phyloP scores from a whole-genome alignment of 192 early-diverging fungal species.

The Gonapodya sp. region DNA sequence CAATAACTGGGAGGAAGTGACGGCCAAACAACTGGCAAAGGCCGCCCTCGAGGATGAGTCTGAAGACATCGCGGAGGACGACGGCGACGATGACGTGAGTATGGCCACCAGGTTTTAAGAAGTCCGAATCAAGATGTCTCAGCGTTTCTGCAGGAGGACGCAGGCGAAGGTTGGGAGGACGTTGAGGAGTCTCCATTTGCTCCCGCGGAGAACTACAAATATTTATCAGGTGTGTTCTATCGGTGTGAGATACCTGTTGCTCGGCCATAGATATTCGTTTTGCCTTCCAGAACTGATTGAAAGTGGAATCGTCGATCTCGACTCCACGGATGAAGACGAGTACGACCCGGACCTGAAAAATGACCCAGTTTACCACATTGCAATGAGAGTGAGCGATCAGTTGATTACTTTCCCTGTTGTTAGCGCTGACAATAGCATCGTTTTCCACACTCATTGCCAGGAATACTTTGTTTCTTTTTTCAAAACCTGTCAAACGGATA shows the following conservation, averaged over 20 bases:
- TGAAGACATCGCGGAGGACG: slow-evolving; percentile 40
- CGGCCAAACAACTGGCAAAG: slow-evolving; percentile 39
- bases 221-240: slow-evolving; percentile 30
- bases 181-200: slow-evolving; percentile 35
- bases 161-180: slow-evolving; percentile 55
- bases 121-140: too few species aligned
- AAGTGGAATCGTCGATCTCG: slow-evolving; percentile 24
- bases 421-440: neutral
- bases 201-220: slow-evolving; percentile 32
- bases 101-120: too few species aligned
- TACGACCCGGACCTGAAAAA: slow-evolving; percentile 54
- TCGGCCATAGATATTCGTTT: slow-evolving; percentile 14
- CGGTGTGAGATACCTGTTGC: neutral
- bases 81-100: slow-evolving; percentile 40
- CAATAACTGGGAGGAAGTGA: slow-evolving; percentile 46
- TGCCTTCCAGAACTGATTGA: slow-evolving; percentile 18
- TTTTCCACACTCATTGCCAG: neutral
- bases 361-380: slow-evolving; percentile 55
- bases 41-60: slow-evolving; percentile 39
- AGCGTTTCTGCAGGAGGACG: slow-evolving; percentile 18
- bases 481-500: neutral
- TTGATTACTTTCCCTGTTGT: neutral
- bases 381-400: slow-evolving; percentile 41
- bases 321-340: slow-evolving; percentile 34
- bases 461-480: slow-evolving; percentile 8